Conservation (phyloP, 140 eudicot genomes). For the Senecio squalidus region DNA sequence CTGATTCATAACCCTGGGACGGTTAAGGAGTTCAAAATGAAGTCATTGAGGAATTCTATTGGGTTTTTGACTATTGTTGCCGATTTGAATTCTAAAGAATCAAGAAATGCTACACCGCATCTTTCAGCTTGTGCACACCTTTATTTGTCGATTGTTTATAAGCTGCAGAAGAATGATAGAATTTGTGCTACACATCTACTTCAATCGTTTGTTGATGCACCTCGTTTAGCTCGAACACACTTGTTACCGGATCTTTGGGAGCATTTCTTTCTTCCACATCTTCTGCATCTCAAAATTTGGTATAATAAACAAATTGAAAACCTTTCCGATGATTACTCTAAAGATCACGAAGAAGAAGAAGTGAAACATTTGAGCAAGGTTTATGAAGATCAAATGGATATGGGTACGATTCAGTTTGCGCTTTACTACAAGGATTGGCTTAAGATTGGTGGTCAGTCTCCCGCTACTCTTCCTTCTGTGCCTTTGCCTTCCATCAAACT, state of each 20-base stretch:
- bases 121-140: conserved; percentile 74
- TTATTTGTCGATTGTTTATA: conserved; percentile 63
- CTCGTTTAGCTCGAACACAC: conserved; percentile 53
- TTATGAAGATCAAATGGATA: conserved; percentile 50
- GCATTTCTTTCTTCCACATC: conserved; percentile 79
- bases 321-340: conserved; percentile 18
- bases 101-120: conserved; percentile 37
- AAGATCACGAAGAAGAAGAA: conserved; percentile 36
- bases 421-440: conserved; percentile 77
- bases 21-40: conserved; percentile 39
- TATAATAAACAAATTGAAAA: conserved; percentile 37
- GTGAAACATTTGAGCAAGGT: conserved; percentile 34
- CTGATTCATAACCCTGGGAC: conserved; percentile 41
- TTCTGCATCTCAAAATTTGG: conserved; percentile 76
- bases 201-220: conserved; percentile 62
- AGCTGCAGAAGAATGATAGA: conserved; percentile 57
- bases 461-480: conserved; percentile 58
- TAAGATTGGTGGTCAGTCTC: conserved; percentile 60
- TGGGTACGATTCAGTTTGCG: conserved; percentile 65
- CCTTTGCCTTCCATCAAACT: conserved; percentile 51
- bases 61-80: conserved; percentile 58
- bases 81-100: conserved; percentile 33
- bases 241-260: conserved; percentile 87
- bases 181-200: conserved; percentile 56
- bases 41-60: conserved; percentile 39